Percentiles rank a stretch among this genome's conserved stretches.
phyloP scores from a whole-genome alignment of 1,139 yeast genomes.

The Zygoascus sp. region DNA sequence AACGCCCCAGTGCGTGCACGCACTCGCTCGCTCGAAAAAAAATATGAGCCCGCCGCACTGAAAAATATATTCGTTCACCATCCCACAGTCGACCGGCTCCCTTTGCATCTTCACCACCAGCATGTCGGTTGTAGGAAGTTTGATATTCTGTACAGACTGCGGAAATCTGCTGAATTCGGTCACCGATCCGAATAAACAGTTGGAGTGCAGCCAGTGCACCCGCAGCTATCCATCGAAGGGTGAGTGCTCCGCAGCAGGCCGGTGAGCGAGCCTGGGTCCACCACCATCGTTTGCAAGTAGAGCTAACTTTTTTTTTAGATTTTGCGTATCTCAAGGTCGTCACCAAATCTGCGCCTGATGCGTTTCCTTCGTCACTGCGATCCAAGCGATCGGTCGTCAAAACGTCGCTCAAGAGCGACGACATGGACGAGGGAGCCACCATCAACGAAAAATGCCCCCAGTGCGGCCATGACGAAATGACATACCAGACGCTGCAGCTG shows the following conservation, averaged over 20 bases:
- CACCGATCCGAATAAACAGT: constrained; percentile 41
- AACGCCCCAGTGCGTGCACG: too few relatives aligned
- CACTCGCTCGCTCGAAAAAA: too few relatives aligned
- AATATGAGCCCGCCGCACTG: not conserved
- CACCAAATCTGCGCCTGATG: constrained; percentile 81
- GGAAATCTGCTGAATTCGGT: constrained; percentile 81
- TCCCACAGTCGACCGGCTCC: not conserved
- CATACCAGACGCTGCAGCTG: constrained; percentile 89
- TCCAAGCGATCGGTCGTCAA: constrained; percentile 86
- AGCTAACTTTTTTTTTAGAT: constrained; percentile 36
- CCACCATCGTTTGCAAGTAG: too few relatives aligned
- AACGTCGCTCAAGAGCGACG: constrained; percentile 70
- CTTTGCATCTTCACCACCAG: not conserved
- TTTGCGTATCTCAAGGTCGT: constrained; percentile 80
- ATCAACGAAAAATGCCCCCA: constrained; percentile 96
- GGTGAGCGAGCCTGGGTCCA: too few relatives aligned
- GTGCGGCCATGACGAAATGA: constrained; percentile 98
- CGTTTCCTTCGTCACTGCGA: constrained; percentile 82
- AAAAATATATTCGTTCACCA: not conserved
- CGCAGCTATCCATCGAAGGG: constrained; percentile 47
- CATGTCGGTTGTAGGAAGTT: constrained; percentile 94
- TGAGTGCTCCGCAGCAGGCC: constrained; percentile 17
- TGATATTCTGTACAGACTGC: constrained; percentile 90
- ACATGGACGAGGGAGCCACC: constrained; percentile 89
- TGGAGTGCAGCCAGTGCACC: constrained; percentile 64